phyloP scores from a whole-genome alignment of 1,284 basidiomycete genomes.

The Leccinum angustisporum region DNA sequence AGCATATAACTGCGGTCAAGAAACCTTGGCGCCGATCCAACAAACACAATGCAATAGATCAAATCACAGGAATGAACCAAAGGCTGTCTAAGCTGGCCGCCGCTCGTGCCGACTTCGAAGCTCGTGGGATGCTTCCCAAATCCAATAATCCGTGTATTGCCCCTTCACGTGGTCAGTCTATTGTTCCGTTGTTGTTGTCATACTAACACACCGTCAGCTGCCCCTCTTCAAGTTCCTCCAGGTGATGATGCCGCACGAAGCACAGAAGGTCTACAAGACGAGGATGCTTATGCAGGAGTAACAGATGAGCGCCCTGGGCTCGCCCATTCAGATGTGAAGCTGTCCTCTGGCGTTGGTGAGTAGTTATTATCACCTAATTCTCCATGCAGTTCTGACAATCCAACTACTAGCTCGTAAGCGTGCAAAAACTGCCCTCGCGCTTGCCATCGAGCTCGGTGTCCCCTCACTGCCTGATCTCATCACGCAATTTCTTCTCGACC shows the following conservation, averaged over 20 bases:
- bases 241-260: not conserved
- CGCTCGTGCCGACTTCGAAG: not conserved
- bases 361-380: not conserved
- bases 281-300: not conserved
- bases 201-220: too few species aligned
- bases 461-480: not conserved
- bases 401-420: not conserved
- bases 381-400: not conserved
- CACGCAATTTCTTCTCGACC: not conserved
- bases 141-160: not conserved
- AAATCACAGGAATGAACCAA: not conserved
- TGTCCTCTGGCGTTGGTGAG: not conserved
- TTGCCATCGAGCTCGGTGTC: not conserved
- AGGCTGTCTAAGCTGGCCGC: not conserved
- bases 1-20: slow-evolving; percentile 2
- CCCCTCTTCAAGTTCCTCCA: too few species aligned
- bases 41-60: not conserved
- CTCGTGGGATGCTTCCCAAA: not conserved
- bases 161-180: too few species aligned
- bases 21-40: not conserved
- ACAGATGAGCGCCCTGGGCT: not conserved
- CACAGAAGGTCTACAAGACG: not conserved
- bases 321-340: not conserved
- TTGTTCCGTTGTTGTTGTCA: too few species aligned
- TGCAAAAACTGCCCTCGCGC: not conserved